Evolutionary conservation across 257 asterid species (phyloP), one percentile per base, ranked within the genome.

Genomic region (Gentiana straminea): DNA sequence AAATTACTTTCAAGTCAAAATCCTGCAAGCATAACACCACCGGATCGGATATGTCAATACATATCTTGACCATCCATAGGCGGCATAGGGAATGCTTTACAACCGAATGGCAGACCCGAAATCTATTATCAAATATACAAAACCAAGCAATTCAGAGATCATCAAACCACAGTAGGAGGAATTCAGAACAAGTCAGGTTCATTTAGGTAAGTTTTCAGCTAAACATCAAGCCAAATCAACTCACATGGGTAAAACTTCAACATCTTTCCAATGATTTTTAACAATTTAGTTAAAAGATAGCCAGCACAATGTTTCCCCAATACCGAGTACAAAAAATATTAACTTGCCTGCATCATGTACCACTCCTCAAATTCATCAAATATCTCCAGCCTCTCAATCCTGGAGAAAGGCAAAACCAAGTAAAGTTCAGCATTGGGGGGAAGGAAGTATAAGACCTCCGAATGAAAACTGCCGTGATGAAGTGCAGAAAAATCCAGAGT

Each of bases 271-370:
- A 2, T 11, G 11, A 10, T 51, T 39, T 5, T 9, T 32, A 61
- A 6, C 43, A 61, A 41, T 33, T 46, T 24, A 12, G 39, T 24
- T 13, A 9, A 4, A 41, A 41, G 46, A 41, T 4, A 41, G 46
- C 46, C 46, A 41, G 46, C 24, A 41, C 46, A 41, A 1, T 10
- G 11, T 5, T 10, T 41, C 46, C 46, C 8, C 46, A 5, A 41
- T 41, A 3, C 46, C 9, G 9, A 41, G 46, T 58, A 62, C 34
- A 58, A 67, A 68, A 9, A 43, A 64, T 5, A 44, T 45, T 41
- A 74, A 64, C 86, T 81, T 81, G 82, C 98, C 98, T 92, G 98
- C 95, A 85, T 86, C 98, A 92, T 88, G 80, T 81, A 68, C 94
- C 93, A 76, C 71, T 81, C 89, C 69, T 81, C 83, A 61, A 81